phyloP scores from a whole-genome alignment of 2,329 filamentous ascomycete species.

The Fusarium poae region DNA sequence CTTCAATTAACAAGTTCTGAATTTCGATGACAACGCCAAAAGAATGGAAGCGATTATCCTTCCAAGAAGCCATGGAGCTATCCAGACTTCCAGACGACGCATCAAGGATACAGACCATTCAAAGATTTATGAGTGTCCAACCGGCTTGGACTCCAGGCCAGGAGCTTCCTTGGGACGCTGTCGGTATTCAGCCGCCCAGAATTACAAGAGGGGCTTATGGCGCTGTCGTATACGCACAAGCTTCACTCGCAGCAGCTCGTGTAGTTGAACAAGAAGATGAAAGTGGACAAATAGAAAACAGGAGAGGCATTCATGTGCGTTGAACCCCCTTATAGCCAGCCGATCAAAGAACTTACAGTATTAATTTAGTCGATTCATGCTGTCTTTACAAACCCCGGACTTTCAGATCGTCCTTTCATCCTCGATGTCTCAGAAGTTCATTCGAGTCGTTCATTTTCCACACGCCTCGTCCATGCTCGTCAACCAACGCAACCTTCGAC shows the following conservation, averaged over 20 bases:
- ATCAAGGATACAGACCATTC: constrained; percentile 10
- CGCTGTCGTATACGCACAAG: constrained; percentile 56
- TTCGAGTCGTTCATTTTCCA: constrained; percentile 63
- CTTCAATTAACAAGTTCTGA: neutral
- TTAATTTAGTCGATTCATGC: constrained; percentile 66
- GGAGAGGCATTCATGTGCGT: constrained; percentile 57
- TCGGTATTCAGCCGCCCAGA: constrained; percentile 30
- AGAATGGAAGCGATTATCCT: constrained; percentile 47
- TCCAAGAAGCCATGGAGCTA: constrained; percentile 51
- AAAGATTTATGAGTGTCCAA: constrained; percentile 51
- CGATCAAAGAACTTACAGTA: neutral
- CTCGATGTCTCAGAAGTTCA: constrained; percentile 62
- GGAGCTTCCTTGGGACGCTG: constrained; percentile 50
- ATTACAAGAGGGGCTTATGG: constrained; percentile 52
- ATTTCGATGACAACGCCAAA: constrained; percentile 21
- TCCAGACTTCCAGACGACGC: constrained; percentile 40
- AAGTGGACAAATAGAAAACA: constrained; percentile 23
- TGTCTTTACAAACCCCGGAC: constrained; percentile 64
- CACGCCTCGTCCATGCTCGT: constrained; percentile 62
- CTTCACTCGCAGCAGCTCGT: constrained; percentile 54
- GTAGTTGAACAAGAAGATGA: constrained; percentile 52
- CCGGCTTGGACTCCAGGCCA: constrained; percentile 53
- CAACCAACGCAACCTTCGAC: constrained; percentile 60
- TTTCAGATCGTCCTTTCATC: constrained; percentile 64
- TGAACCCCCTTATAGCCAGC: too few species aligned